Evolutionary conservation across 768 basidiomycete genomes (phyloP).

Genomic region (Collybia mongolica): DNA sequence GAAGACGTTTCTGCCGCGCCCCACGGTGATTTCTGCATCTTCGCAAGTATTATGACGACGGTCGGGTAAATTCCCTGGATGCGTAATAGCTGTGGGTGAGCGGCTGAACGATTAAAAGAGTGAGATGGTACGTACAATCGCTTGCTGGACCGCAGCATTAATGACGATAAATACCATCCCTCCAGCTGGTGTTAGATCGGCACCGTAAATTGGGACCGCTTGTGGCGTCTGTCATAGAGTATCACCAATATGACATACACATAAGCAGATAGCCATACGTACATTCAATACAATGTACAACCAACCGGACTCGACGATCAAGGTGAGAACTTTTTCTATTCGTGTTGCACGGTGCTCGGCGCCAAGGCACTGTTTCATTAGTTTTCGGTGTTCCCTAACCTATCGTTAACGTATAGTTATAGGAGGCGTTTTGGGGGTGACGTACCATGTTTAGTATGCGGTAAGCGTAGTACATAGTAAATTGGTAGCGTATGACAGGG

Average conservation of each 20-base stretch:
- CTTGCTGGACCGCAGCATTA: slow-evolving; percentile 27
- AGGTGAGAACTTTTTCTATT: slow-evolving; percentile 23
- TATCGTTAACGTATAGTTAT: neutral
- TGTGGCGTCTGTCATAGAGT: slow-evolving; percentile 20
- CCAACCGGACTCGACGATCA: slow-evolving; percentile 25
- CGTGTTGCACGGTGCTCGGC: slow-evolving; percentile 20
- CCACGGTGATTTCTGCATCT: slow-evolving; percentile 24
- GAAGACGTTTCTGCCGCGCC: slow-evolving; percentile 16
- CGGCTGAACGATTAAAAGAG: neutral
- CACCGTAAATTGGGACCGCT: slow-evolving; percentile 27
- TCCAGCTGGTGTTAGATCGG: slow-evolving; percentile 18
- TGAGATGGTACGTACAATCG: slow-evolving; percentile 20
- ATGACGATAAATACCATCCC: slow-evolving; percentile 21
- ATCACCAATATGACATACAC: neutral
- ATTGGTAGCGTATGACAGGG: slow-evolving; percentile 26
- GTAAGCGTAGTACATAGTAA: slow-evolving; percentile 26
- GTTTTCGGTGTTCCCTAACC: slow-evolving; percentile 20
- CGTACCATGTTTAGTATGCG: slow-evolving; percentile 24
- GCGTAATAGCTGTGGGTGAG: neutral
- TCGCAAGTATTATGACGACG: slow-evolving; percentile 24
- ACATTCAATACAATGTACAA: slow-evolving; percentile 27
- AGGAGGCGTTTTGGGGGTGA: too few species aligned
- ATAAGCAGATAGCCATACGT: slow-evolving; percentile 1
- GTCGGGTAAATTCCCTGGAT: slow-evolving; percentile 27
- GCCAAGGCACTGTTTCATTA: slow-evolving; percentile 21